A percentile compares a stretch with the other conserved stretches of the same genome.
phyloP scores from a whole-genome alignment of 2,329 filamentous ascomycete species.

The Aspergillus novofumigatus region DNA sequence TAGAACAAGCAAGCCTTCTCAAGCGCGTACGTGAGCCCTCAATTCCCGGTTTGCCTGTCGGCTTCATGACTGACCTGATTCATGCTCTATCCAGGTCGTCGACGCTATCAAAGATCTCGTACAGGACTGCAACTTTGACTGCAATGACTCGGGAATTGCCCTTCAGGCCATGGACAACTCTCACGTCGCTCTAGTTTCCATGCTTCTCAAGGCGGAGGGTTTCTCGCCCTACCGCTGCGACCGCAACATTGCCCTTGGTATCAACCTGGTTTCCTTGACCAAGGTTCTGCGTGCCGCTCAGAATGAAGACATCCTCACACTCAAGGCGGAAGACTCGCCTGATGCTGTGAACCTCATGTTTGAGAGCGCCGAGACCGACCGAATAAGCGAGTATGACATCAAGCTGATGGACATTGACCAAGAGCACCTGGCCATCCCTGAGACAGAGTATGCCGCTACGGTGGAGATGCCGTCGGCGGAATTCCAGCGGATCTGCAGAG shows the following conservation, averaged over 20 bases:
- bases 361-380: conserved; percentile 81
- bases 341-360: conserved; percentile 95
- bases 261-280: conserved; percentile 93
- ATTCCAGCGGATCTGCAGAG: conserved; percentile 92
- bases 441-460: conserved; percentile 95
- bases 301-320: conserved; percentile 87
- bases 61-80: conserved; percentile 5
- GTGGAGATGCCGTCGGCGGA: conserved; percentile 84
- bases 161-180: conserved; percentile 99
- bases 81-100: conserved; percentile 63
- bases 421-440: conserved; percentile 96
- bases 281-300: conserved; percentile 95
- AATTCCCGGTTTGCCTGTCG: neutral
- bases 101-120: conserved; percentile 99
- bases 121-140: conserved; percentile 99
- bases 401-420: conserved; percentile 99
- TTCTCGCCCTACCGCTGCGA: conserved; percentile 97
- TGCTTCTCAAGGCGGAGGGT: conserved; percentile 93
- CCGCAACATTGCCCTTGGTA: conserved; percentile 95
- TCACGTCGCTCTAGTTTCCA: conserved; percentile 96
- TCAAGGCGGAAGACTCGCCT: conserved; percentile 96
- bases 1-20: conserved; percentile 87
- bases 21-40: conserved; percentile 69
- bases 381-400: conserved; percentile 97
- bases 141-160: conserved; percentile 98